Evolutionary conservation across 148 eudicot species (phyloP), one percentile per base, ranked within the genome.

Genomic region (Rhododendron mucronatum): DNA sequence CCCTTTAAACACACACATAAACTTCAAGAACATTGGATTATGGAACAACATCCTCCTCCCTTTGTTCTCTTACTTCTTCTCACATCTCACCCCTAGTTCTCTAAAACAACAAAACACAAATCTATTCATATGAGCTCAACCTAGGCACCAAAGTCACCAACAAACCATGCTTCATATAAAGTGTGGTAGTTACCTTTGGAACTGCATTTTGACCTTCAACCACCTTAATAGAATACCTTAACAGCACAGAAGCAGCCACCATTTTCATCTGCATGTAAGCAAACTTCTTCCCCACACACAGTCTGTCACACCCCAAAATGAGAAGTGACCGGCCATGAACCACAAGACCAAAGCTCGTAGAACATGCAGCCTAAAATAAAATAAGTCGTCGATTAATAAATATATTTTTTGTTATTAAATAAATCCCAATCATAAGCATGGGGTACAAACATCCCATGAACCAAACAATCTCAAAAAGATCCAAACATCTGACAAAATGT

Each of bases 271-370:
- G 93, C 84, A 86, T 77, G 84, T 91, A 91, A 26, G 92, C 92
- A 86, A 91, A 90, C 63, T 90, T 91, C 89, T 89, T 91, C 69
- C 92, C 93, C 26, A 91, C 89, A 63, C 93, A 91, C n/a, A 91
- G 85, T 48, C n/a, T n/a, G n/a, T n/a, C n/a, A n/a, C n/a, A n/a
- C n/a, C n/a, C n/a, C n/a, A n/a, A n/a, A n/a, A n/a, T n/a, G n/a
- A n/a, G n/a, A n/a, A n/a, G n/a, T n/a, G n/a, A n/a, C n/a, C n/a
- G n/a, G n/a, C n/a, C n/a, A n/a, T n/a, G n/a, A n/a, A n/a, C n/a
- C n/a, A n/a, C n/a, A n/a, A n/a, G n/a, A n/a, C n/a, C n/a, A n/a
- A n/a, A n/a, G n/a, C n/a, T n/a, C n/a, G n/a, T n/a, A n/a, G n/a
- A n/a, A n/a, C n/a, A n/a, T n/a, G n/a, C n/a, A n/a, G n/a, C n/a